These are phyloP conservation scores for Parmales sp. DNA, from an alignment of 108 stramenopile genomes.

Conservation along the genomic window DNA sequence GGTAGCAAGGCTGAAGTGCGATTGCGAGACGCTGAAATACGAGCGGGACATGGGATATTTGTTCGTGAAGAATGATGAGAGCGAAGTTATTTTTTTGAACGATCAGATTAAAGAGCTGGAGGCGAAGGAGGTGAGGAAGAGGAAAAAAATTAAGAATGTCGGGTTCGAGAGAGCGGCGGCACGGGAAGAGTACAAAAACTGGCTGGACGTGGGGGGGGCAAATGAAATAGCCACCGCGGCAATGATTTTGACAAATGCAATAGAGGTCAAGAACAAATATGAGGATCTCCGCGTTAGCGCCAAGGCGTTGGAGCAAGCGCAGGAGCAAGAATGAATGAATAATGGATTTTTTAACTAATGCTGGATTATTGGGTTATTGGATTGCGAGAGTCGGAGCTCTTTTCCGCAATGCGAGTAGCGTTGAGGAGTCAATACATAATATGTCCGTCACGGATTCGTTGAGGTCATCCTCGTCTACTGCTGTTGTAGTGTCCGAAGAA, in stretches of 20 bases:
- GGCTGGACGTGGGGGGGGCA: not conserved
- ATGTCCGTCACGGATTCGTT: too few species aligned
- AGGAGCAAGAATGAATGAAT: too few species aligned
- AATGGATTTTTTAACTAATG: too few species aligned
- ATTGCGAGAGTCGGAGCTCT: too few species aligned
- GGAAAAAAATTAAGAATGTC: constrained; percentile 3
- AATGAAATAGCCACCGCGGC: not conserved
- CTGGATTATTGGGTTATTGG: too few species aligned
- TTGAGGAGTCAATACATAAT: too few species aligned
- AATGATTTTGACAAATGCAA: not conserved
- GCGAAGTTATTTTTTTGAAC: not conserved
- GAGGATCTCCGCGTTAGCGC: too few species aligned
- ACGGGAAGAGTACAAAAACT: not conserved
- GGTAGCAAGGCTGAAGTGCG: not conserved
- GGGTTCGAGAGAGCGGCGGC: not conserved
- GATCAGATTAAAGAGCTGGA: not conserved
- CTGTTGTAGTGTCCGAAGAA: too few species aligned
- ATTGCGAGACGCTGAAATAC: not conserved
- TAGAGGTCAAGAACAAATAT: too few species aligned
- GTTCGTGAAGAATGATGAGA: not conserved
- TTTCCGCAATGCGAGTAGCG: too few species aligned
- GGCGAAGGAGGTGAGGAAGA: not conserved
- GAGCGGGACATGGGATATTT: not conserved
- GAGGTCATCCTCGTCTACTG: too few species aligned
- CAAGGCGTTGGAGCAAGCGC: too few species aligned